Evolutionary conservation across 805 yeast genomes (phyloP).

Genomic region (Saturnispora kantuleensis): DNA sequence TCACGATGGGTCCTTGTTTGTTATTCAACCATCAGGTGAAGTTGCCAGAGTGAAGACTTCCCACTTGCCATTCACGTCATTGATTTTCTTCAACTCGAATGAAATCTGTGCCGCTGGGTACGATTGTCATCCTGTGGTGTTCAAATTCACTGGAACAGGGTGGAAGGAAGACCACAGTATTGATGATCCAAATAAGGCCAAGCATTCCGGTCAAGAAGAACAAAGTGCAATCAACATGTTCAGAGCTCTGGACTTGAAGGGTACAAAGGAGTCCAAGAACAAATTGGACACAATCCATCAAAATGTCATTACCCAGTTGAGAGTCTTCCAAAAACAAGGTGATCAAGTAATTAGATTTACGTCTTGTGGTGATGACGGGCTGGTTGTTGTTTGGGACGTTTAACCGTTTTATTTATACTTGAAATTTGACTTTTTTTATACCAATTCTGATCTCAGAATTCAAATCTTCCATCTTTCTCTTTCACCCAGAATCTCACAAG

Average conservation of each 20-base stretch:
- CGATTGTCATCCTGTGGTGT: constrained; percentile 78
- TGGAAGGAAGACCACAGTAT: constrained; percentile 46
- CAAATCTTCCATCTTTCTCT: no score
- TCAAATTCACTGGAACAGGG: constrained; percentile 60
- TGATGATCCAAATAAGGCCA: constrained; percentile 44
- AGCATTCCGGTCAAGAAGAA: constrained; percentile 47
- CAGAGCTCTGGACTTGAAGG: constrained; percentile 91
- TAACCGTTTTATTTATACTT: constrained; percentile 15
- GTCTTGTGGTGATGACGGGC: constrained; percentile 85
- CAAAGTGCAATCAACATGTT: constrained; percentile 87
- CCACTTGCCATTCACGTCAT: constrained; percentile 69
- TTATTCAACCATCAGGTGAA: constrained; percentile 66
- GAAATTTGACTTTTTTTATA: no score
- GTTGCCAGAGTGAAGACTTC: constrained; percentile 44
- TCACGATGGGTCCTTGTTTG: constrained; percentile 76
- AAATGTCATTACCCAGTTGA: constrained; percentile 70
- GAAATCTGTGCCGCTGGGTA: constrained; percentile 83
- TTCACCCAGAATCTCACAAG: no score
- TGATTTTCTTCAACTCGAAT: constrained; percentile 57
- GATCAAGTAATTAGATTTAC: constrained; percentile 44
- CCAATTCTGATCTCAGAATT: no score
- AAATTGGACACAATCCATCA: constrained; percentile 75
- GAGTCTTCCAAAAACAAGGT: constrained; percentile 40
- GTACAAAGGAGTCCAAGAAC: constrained; percentile 44
- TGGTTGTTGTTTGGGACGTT: constrained; percentile 66